Evolutionary conservation across 805 yeast species (phyloP), one percentile per base, ranked within the genome.

Genomic region (Metschnikowia proteae): DNA sequence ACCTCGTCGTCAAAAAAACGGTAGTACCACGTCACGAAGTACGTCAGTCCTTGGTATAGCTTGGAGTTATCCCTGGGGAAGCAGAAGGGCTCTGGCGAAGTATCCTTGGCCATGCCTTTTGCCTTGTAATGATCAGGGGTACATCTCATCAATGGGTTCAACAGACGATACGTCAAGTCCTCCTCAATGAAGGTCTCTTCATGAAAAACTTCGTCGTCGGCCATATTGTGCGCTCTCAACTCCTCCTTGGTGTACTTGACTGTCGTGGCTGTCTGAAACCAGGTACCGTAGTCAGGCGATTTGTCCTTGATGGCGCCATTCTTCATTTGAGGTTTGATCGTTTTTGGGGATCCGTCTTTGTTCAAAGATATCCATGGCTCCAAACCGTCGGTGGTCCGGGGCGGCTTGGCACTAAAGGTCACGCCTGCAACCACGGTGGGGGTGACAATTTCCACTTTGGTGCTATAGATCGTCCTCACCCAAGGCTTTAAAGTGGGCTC

Each of bases 81-180:
- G 65, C 97, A 89, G 65, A 88, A 87, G n/a, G 97, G 97, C 45
- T 74, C 94, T 35, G 89, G 79, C 1, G 70, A 58, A 13, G 67
- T 63, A 52, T 73, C 73, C 56, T 81, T 81, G 29, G 82, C 83
- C 33, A 72, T 50, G 6, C 91, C 92, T 61, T 83, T 84, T 56
- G 74, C 77, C 59, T 70, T 75, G 62, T 86, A 89, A 42, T 78
- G 67, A 46, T 84, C 84, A 2, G 97, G 97, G 3, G 90, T 86
- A 68, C 97, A 89, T 67, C 96, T 77, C 60, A 88, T 77, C 43
- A 89, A 64, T 0, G 97, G 97, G 60, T 84, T 86, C 62, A 89
- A 71, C 17, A 76, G 68, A 27, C 81, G 83, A 59, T 87, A 84
- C 0, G 87, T 81, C n/a, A 76, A 75, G 64, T 87, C 95, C 65